phyloP scores from a whole-genome alignment of 495 filamentous ascomycete genomes.

The Aspergillus nanangensis region DNA sequence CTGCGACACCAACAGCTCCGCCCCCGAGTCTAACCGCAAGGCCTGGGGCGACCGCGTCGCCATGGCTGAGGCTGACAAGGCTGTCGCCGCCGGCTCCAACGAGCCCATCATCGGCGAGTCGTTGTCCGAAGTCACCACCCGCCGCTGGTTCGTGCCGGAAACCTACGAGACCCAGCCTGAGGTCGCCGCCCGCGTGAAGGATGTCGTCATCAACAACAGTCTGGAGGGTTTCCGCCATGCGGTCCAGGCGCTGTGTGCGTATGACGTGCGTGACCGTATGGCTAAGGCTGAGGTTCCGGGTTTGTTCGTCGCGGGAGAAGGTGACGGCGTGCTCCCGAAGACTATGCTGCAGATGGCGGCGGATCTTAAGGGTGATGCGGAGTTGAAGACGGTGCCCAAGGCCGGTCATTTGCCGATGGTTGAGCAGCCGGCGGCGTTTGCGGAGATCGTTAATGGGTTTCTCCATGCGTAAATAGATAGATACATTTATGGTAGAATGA shows the following conservation, averaged over 20 bases:
- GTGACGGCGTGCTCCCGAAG: constrained; percentile 69
- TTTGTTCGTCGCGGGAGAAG: constrained; percentile 63
- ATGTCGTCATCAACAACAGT: constrained; percentile 59
- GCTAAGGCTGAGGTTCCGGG: constrained; percentile 52
- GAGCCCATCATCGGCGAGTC: constrained; percentile 51
- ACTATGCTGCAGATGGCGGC: constrained; percentile 71
- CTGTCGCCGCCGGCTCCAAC: constrained; percentile 33
- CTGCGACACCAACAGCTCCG: constrained; percentile 72
- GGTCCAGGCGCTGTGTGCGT: constrained; percentile 70
- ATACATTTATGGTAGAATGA: too few relatives aligned
- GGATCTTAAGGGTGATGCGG: constrained; percentile 47
- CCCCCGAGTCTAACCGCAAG: constrained; percentile 62
- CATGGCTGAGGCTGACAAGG: constrained; percentile 56
- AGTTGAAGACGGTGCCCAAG: constrained; percentile 55
- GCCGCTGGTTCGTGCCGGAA: constrained; percentile 67
- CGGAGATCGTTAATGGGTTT: constrained; percentile 53
- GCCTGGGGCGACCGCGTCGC: constrained; percentile 75
- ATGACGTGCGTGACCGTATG: constrained; percentile 66
- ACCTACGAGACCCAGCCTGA: constrained; percentile 53
- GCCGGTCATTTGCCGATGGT: constrained; percentile 83
- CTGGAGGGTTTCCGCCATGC: constrained; percentile 64
- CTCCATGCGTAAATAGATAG: constrained; percentile 22
- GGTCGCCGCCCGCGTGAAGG: constrained; percentile 46
- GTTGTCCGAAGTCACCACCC: constrained; percentile 63
- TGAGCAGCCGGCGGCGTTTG: constrained; percentile 65